Evolutionary conservation across 2,329 filamentous ascomycete genomes (phyloP).

Genomic region (Fusarium pininemorale): DNA sequence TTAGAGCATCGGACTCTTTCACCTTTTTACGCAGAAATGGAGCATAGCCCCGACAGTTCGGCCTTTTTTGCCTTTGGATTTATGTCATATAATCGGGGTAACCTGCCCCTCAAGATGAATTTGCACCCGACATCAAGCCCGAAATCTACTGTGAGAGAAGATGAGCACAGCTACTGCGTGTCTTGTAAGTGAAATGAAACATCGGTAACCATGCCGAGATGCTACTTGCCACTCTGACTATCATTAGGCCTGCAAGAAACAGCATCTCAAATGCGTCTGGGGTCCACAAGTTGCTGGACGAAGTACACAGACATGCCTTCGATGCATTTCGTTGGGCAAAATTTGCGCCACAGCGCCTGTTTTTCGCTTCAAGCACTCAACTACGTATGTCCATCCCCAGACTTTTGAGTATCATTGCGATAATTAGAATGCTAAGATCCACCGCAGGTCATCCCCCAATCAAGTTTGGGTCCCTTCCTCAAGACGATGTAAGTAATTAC

Average conservation of each 20-base stretch:
- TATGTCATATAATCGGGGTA: constrained; percentile 8
- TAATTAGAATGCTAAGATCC: neutral
- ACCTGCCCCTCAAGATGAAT: neutral
- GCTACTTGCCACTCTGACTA: neutral
- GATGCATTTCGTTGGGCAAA: constrained; percentile 1
- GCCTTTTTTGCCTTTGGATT: neutral
- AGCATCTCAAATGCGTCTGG: constrained; percentile 17
- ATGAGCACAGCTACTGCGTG: neutral
- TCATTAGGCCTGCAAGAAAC: neutral
- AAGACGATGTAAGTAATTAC: neutral
- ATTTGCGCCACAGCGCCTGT: neutral
- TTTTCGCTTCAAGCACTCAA: constrained; percentile 6
- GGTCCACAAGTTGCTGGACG: neutral
- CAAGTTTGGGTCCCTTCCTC: constrained; percentile 30
- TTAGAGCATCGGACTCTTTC: neutral
- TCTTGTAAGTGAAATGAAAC: neutral
- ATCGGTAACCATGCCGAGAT: neutral
- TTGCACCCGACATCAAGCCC: neutral
- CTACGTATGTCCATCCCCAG: neutral
- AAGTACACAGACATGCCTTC: neutral
- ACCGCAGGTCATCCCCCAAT: neutral
- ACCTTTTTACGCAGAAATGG: neutral
- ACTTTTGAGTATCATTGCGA: neutral
- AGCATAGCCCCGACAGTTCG: neutral
- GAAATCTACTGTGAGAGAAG: neutral